A percentile compares a stretch with the other conserved stretches of the same genome.
Conservation (phyloP, 352 stramenopile species). For the Phytophthora pluvialis region DNA sequence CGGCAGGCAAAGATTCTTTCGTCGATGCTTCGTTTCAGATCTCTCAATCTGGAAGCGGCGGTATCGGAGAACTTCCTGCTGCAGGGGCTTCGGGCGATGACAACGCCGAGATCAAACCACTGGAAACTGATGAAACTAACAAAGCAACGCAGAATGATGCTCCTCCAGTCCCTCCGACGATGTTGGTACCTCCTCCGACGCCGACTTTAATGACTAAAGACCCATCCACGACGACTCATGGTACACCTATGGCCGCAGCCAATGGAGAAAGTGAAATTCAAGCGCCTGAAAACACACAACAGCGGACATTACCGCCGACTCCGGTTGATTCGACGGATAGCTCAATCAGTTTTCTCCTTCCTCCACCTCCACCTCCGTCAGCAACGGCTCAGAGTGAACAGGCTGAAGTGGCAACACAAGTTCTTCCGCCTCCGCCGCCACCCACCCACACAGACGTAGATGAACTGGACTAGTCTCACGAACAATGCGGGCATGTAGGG, state of each 20-base stretch:
- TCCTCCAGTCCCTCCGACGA: background rate
- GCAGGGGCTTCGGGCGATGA: background rate
- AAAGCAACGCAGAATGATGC: background rate
- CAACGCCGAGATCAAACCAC: background rate
- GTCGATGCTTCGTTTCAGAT: slow-evolving; percentile 54
- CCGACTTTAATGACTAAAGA: background rate
- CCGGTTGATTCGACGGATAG: background rate
- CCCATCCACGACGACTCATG: background rate
- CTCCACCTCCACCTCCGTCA: slow-evolving; percentile 22
- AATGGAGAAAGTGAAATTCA: slow-evolving; percentile 5
- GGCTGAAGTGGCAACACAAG: background rate
- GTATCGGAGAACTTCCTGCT: slow-evolving; percentile 14
- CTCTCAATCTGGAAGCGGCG: slow-evolving; percentile 18
- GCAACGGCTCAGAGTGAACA: slow-evolving; percentile 12
- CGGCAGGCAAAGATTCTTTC: slow-evolving; percentile 51
- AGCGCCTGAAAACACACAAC: background rate
- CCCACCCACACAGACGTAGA: slow-evolving; percentile 52
- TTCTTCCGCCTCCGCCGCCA: background rate
- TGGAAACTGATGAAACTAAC: background rate
- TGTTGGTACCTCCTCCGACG: slow-evolving; percentile 16
- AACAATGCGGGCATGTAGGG: background rate
- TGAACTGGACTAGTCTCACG: slow-evolving; percentile 49
- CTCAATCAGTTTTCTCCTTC: slow-evolving; percentile 4
- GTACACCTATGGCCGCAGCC: background rate
- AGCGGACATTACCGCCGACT: background rate